Evolutionary conservation across 495 filamentous ascomycete genomes (phyloP).

Genomic region (Chaetomium fimeti): DNA sequence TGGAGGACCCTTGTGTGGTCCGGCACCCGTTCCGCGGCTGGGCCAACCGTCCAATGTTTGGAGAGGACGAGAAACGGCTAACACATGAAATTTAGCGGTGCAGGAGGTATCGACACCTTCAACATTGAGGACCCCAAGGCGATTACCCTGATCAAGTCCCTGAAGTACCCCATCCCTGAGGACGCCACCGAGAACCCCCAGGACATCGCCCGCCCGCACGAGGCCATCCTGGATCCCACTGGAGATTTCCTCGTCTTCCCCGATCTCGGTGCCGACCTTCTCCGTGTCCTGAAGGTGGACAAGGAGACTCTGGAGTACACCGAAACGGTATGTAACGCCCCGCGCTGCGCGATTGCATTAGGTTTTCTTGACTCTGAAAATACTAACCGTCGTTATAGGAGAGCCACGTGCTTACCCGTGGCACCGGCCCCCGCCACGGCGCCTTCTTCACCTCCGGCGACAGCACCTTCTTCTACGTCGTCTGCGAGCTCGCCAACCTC

Average conservation of each 20-base stretch:
- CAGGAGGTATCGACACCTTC: conserved; percentile 28
- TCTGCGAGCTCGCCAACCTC: conserved; percentile 60
- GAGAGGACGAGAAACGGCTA: neutral
- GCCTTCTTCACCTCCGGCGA: conserved; percentile 53
- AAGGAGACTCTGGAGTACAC: conserved; percentile 39
- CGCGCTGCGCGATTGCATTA: conserved; percentile 28
- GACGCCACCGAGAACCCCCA: conserved; percentile 56
- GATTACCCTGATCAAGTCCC: conserved; percentile 46
- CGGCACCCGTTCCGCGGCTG: neutral
- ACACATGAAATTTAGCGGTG: conserved; percentile 27
- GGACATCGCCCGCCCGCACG: conserved; percentile 67
- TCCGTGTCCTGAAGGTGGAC: conserved; percentile 62
- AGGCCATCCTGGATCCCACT: conserved; percentile 68
- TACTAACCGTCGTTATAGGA: conserved; percentile 2
- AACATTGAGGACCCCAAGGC: conserved; percentile 30
- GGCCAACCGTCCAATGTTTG: too few relatives aligned
- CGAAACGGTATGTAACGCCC: conserved; percentile 25
- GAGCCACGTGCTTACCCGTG: conserved; percentile 32
- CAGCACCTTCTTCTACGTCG: conserved; percentile 59
- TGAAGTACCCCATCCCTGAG: conserved; percentile 50
- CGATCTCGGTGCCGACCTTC: conserved; percentile 69
- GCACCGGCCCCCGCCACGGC: conserved; percentile 67
- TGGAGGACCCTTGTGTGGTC: neutral
- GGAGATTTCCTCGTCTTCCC: conserved; percentile 62
- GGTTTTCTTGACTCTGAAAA: neutral